Base-by-base conservation (phyloP, 1,284 basidiomycete species). In the Malassezia brasiliensis region DNA sequence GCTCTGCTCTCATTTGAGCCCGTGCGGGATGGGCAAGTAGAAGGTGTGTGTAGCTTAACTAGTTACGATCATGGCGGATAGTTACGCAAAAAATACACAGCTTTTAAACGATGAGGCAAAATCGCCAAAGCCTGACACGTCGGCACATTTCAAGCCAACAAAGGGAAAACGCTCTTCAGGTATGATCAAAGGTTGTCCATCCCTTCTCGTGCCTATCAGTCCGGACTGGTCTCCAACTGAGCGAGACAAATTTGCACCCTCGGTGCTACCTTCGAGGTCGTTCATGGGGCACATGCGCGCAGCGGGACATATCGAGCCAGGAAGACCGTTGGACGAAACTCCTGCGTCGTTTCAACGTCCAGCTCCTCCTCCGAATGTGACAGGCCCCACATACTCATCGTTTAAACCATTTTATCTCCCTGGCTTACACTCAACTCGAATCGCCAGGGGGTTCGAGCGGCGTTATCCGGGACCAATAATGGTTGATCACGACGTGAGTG, bases 401-500 rank as follows among this genome's bases (percentile, higher is more conserved):
- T 31, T 45, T 6, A 14, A 45, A 8, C 17, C 25, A 11, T 45
- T 45, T 17, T 45, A 45, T 19, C 42, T 45, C 15, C 42, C 42
- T 9, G 42, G 42, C 1, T 9, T 15, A 14, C 45, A 47, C n/a
- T 11, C 5, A 4, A 47, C n/a, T 1, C 45, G 30, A 15, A n/a
- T 47, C 6, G 45, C 45, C 2, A 17, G 14, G 2, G 45, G 45
- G 3, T 47, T 47, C 6, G 30, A 34, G n/a, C 30, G 30, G 14
- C 45, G 45, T 15, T 47, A 47, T 17, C 45, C 45, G 3, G 45
- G 10, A 7, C 4, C 12, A 8, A 34, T 47, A 9, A 47, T 47
- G 45, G 45, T 47, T 8, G 45, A 47, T 34, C 45, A 47, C 7
- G 30, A 47, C 14, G 45, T 47, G n/a, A 47, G 45, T 15, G 45